Conservation (phyloP, 768 basidiomycete species). For the Russula olivacea region DNA sequence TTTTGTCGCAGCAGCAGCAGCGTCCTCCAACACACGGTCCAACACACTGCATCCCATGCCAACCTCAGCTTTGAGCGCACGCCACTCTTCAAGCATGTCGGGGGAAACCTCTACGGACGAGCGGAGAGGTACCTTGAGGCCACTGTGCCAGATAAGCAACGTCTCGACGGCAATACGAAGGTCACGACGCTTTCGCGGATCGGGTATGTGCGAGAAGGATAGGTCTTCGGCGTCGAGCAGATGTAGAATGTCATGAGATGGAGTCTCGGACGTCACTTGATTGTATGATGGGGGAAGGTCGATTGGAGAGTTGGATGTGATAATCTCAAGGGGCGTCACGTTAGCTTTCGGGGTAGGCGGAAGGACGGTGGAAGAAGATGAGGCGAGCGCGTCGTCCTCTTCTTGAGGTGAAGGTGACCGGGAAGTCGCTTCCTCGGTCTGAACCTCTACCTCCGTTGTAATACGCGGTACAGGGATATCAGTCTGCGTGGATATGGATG, state of each 20-base stretch:
- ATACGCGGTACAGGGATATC: slow-evolving; percentile 28
- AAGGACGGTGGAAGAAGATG: slow-evolving; percentile 66
- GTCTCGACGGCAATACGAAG: slow-evolving; percentile 50
- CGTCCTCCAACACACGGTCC: slow-evolving; percentile 55
- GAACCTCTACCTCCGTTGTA: slow-evolving; percentile 52
- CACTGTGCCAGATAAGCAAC: slow-evolving; percentile 67
- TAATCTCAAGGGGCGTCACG: slow-evolving; percentile 10
- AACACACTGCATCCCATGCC: slow-evolving; percentile 73
- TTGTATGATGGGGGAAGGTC: slow-evolving; percentile 75
- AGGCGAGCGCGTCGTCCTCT: slow-evolving; percentile 53
- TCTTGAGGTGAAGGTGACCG: slow-evolving; percentile 43
- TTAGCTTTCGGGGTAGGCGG: slow-evolving; percentile 63
- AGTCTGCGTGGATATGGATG: slow-evolving; percentile 28
- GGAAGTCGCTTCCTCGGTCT: slow-evolving; percentile 49
- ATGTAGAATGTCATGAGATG: slow-evolving; percentile 27
- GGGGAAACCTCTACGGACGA: slow-evolving; percentile 48
- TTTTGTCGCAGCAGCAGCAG: slow-evolving; percentile 8
- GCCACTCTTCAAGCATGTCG: slow-evolving; percentile 71
- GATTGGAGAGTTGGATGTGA: slow-evolving; percentile 22
- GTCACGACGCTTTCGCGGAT: slow-evolving; percentile 30
- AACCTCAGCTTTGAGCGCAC: slow-evolving; percentile 69
- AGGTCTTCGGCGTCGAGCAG: slow-evolving; percentile 20
- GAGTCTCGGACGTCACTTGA: slow-evolving; percentile 40
- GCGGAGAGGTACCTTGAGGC: slow-evolving; percentile 43
- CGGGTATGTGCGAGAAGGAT: slow-evolving; percentile 22